A percentile compares a stretch with the other conserved stretches of the same genome.
phyloP scores from a whole-genome alignment of 345 rosid species.

The Streptanthus diversifolius region DNA sequence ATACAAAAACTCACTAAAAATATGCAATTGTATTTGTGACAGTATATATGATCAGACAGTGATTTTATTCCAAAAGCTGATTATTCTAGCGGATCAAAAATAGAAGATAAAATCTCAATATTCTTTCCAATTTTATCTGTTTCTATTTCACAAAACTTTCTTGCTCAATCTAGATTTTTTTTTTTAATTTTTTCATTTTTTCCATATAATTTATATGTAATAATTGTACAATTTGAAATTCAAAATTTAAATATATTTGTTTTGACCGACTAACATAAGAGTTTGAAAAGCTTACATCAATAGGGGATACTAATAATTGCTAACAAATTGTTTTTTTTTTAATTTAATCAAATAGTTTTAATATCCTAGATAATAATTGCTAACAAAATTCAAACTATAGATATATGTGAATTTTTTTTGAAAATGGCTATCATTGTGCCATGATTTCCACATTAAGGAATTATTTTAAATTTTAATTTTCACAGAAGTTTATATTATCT shows the following conservation, averaged over 20 bases:
- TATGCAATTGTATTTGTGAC: background rate
- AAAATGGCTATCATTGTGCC: too few species aligned
- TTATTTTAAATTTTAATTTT: background rate
- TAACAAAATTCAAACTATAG: too few species aligned
- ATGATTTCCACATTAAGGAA: too few species aligned
- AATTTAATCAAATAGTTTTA: too few species aligned
- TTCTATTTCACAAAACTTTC: background rate
- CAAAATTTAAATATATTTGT: background rate
- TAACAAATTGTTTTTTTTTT: background rate
- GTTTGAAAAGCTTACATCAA: background rate
- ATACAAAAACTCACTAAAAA: background rate
- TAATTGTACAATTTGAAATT: background rate
- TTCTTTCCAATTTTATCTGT: background rate
- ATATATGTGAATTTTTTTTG: too few species aligned
- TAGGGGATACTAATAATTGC: background rate
- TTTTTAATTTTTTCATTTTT: background rate
- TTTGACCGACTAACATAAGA: background rate
- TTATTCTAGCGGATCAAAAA: background rate
- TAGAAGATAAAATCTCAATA: background rate
- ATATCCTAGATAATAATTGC: too few species aligned
- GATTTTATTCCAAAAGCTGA: background rate
- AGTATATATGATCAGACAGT: background rate
- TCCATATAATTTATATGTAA: background rate
- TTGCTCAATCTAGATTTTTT: background rate
- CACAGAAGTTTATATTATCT: background rate